Evolutionary conservation across 805 yeast species (phyloP).

Genomic region (Kodamaea laetipori): DNA sequence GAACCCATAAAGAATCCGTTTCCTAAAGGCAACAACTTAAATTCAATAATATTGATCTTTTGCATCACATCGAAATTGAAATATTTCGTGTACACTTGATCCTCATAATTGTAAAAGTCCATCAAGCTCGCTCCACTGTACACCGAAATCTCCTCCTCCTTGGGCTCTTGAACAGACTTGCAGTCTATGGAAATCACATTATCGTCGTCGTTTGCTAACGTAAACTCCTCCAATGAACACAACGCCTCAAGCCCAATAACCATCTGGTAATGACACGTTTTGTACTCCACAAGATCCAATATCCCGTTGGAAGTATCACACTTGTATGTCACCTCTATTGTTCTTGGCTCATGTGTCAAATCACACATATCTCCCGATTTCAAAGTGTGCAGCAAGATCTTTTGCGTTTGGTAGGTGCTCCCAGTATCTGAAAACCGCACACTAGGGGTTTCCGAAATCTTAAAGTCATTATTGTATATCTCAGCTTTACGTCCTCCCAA

Average conservation of each 20-base stretch:
- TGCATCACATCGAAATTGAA: conserved; percentile 1
- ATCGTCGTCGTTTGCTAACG: conserved; percentile 26
- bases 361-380: conserved; percentile 60
- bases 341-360: conserved; percentile 53
- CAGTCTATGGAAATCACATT: conserved; percentile 17
- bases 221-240: conserved; percentile 44
- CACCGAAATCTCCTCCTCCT: background rate
- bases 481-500: background rate
- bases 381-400: conserved; percentile 40
- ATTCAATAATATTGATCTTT: conserved; percentile 31
- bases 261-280: conserved; percentile 60
- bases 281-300: conserved; percentile 49
- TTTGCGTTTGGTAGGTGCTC: conserved; percentile 21
- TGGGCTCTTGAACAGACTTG: background rate
- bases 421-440: background rate
- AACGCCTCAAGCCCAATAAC: conserved; percentile 51
- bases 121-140: conserved; percentile 10
- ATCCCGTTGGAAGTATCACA: conserved; percentile 46
- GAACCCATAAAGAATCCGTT: conserved; percentile 34
- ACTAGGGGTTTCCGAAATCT: conserved; percentile 4
- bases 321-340: conserved; percentile 55
- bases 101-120: conserved; percentile 20
- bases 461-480: background rate
- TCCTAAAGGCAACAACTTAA: conserved; percentile 29
- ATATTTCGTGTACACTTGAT: background rate